These are phyloP conservation scores for Aspergillus piperis DNA, from an alignment of 2,329 filamentous ascomycete species.

Conservation along the genomic window DNA sequence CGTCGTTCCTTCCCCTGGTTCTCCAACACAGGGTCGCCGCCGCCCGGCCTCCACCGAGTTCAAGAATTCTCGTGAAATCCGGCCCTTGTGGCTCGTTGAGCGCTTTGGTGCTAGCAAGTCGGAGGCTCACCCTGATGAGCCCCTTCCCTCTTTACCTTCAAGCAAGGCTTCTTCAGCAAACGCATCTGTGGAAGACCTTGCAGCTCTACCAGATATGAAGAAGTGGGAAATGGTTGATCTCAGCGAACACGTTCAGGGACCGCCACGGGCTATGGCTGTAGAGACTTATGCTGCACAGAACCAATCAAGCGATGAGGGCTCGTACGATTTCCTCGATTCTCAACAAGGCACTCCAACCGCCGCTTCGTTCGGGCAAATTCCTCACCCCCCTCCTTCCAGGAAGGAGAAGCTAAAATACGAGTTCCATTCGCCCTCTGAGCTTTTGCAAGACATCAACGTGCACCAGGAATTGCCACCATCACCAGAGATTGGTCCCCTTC, in stretches of 20 bases:
- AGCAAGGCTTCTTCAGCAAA: slow-evolving; percentile 52
- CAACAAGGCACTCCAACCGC: slow-evolving; percentile 70
- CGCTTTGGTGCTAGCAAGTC: slow-evolving; percentile 52
- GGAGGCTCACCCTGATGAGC: slow-evolving; percentile 42
- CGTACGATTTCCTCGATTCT: slow-evolving; percentile 58
- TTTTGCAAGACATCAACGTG: slow-evolving; percentile 40
- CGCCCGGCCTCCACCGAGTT: slow-evolving; percentile 56
- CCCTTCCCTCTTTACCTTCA: slow-evolving; percentile 53
- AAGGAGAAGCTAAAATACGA: slow-evolving; percentile 48
- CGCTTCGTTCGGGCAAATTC: slow-evolving; percentile 45
- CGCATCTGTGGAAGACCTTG: slow-evolving; percentile 48
- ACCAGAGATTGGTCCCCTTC: slow-evolving; percentile 25
- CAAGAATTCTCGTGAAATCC: slow-evolving; percentile 64
- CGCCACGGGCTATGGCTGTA: slow-evolving; percentile 30
- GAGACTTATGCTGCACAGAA: slow-evolving; percentile 38
- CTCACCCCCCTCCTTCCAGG: slow-evolving; percentile 22
- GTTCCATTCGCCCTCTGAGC: slow-evolving; percentile 50
- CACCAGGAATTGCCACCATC: slow-evolving; percentile 28
- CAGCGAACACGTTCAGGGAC: slow-evolving; percentile 18
- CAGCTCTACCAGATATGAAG: slow-evolving; percentile 28
- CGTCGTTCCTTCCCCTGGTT: slow-evolving; percentile 39
- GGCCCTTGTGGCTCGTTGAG: slow-evolving; percentile 81
- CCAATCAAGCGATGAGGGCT: slow-evolving; percentile 34
- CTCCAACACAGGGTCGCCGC: slow-evolving; percentile 46
- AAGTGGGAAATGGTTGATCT: slow-evolving; percentile 36